Evolutionary conservation across 202 grass and related monocot species (phyloP).

Genomic region (Bolboschoenoplectus hybrid): DNA sequence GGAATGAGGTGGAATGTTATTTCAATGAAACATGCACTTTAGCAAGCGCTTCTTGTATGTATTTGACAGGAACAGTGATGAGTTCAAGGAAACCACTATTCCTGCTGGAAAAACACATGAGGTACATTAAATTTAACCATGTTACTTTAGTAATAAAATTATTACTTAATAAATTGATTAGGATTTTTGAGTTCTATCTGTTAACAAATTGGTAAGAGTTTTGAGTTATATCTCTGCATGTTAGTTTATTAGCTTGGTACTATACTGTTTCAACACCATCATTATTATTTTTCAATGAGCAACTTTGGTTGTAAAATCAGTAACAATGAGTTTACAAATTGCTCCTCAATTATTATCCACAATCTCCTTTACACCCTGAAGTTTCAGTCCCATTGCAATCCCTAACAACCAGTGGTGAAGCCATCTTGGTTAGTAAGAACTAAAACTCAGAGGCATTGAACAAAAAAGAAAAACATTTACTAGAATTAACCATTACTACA

Average conservation of each 20-base stretch:
- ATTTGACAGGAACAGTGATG: slow-evolving; percentile 68
- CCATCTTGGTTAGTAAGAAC: slow-evolving; percentile 12
- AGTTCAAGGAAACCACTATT: slow-evolving; percentile 80
- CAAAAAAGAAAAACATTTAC: background rate
- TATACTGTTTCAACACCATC: background rate
- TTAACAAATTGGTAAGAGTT: background rate
- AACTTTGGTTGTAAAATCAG: background rate
- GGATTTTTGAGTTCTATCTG: background rate
- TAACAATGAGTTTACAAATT: background rate
- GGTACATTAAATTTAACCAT: slow-evolving; percentile 49
- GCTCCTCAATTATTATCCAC: background rate
- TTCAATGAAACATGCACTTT: slow-evolving; percentile 10
- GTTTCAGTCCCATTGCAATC: background rate
- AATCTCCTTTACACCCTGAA: background rate
- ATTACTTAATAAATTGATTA: too few species aligned
- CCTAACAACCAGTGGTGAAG: background rate
- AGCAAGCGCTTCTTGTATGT: slow-evolving; percentile 33
- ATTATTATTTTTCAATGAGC: background rate
- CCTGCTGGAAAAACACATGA: slow-evolving; percentile 93
- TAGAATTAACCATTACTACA: background rate
- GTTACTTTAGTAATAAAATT: too few species aligned
- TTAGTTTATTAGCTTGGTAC: background rate
- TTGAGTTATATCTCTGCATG: background rate
- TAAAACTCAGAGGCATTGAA: background rate
- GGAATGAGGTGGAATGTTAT: slow-evolving; percentile 6